Base-by-base conservation (phyloP, 331 rosid genomes). In the Ulmus americana region DNA sequence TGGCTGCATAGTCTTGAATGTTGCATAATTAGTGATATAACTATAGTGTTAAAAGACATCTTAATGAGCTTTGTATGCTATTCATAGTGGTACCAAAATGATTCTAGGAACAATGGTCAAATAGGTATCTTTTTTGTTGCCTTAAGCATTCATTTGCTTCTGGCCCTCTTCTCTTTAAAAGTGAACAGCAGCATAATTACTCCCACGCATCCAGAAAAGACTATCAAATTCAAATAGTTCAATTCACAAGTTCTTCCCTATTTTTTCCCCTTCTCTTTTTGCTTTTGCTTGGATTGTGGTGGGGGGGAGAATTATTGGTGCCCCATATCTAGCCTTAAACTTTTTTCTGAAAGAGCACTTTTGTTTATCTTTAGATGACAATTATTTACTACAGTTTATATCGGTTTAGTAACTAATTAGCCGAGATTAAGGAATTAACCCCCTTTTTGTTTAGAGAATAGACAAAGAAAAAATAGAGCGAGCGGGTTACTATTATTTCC, bases 61-160 rank as follows among this genome's bases (percentile, higher is more conserved):
- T 57, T 48, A 15, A 46, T 48, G 10, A 52, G 12, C 53, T 42
- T 9, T 54, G 65, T 15, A 20, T 55, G 10, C 55, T 61, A n/a
- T 66, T 65, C 44, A 42, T 12, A 35, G 71, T 42, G 10, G 55
- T 60, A 42, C 35, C 15, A 47, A 6, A 65, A 39, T 42, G 49
- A 47, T 51, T 76, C 49, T 56, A 42, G 42, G 52, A 70, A 67
- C 73, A 76, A 62, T 71, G 74, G 64, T 46, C 69, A 80, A 76
- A 62, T 71, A 74, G 64, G 51, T 66, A 80, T 74, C 72, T 76
- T 74, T 75, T 62, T 40, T 49, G 11, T 61, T 66, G 72, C 70
- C 50, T 18, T 60, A 8, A 70, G 35, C 35, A 28, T 69, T 72
- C 49, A 64, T 64, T 61, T 72, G 59, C 58, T 67, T 76, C 61